Percentiles rank a stretch among this genome's conserved stretches.
Conservation (phyloP, 2,329 filamentous ascomycete genomes). For the Talaromyces verruculosus region DNA sequence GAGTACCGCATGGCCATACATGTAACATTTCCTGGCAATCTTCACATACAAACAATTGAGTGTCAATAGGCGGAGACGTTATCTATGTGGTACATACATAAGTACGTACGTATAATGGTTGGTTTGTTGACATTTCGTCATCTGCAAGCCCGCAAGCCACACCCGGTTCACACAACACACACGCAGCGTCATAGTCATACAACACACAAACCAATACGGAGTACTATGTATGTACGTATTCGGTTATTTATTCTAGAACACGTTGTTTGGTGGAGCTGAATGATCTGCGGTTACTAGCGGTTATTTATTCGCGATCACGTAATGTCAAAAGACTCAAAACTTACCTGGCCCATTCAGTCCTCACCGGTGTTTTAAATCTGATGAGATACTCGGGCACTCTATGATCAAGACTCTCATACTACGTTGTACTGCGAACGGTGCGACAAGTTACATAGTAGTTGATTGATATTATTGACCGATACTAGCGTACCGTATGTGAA, state of each 20-base stretch:
- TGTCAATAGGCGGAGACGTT: neutral
- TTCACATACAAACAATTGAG: neutral
- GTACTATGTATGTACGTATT: no score
- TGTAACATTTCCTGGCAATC: neutral
- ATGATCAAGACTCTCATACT: neutral
- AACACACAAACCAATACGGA: neutral
- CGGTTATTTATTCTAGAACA: constrained; percentile 10
- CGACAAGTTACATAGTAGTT: neutral
- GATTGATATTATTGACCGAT: neutral
- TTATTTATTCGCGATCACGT: constrained; percentile 9
- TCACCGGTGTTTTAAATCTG: neutral
- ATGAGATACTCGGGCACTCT: neutral
- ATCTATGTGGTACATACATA: neutral
- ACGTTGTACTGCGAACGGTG: neutral
- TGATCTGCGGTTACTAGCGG: constrained; percentile 12
- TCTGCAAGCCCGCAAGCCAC: neutral
- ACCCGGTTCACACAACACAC: neutral
- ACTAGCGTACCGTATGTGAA: neutral
- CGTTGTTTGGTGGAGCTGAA: neutral
- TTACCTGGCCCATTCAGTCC: neutral
- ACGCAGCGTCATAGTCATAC: neutral
- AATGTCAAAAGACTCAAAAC: neutral
- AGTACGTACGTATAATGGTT: neutral
- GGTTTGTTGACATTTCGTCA: neutral
- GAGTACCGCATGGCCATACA: neutral